Evolutionary conservation across 1,284 basidiomycete genomes (phyloP), one percentile per base, ranked within the genome.

Genomic region (Coniferiporia sulphurascens): DNA sequence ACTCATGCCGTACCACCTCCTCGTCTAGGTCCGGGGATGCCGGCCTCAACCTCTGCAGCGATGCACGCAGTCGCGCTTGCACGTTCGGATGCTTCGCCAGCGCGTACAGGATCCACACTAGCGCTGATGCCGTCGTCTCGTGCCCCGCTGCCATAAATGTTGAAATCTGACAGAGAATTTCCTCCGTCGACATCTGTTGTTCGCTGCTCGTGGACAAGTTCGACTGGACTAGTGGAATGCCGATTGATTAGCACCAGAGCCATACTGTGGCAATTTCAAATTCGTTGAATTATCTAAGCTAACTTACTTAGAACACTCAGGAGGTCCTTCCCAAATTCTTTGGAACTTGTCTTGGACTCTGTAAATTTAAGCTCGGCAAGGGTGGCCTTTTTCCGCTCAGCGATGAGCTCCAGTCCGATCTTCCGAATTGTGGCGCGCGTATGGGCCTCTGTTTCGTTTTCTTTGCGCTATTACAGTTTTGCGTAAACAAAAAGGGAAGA

Each of bases 141-240:
- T 85, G 79, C 17, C 84, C 82, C 1, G 83, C 83, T n/a, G 83
- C 78, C 51, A 93, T 78, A 69, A 93, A 89, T 0, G 87, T 92
- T 7, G 85, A 84, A 62, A 93, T 89, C 70, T 92, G 89, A 60
- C 82, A 87, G 27, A 86, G 73, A 2, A 89, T 82, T 66, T 93
- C 89, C 13, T 78, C 73, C 48, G 83, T 79, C 7, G 81, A 79
- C 76, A 93, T 79, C 21, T 76, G 75, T 67, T 88, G 81, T 0
- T 74, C 73, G 0, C 76, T 71, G 4, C 73, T 71, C 9, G 76
- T 69, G 0, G 81, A 76, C 64, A 81, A 70, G 68, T 86, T 87
- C 3, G 85, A 85, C 49, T 78, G 80, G 61, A 89, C 85, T 85
- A 27, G 5, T 27, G 27, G 27, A 27, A 27, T 27, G 5, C 27